Percentiles rank a stretch among this genome's conserved stretches.
phyloP scores from a whole-genome alignment of 495 filamentous ascomycete species.

The Hypoxylon fuscum region DNA sequence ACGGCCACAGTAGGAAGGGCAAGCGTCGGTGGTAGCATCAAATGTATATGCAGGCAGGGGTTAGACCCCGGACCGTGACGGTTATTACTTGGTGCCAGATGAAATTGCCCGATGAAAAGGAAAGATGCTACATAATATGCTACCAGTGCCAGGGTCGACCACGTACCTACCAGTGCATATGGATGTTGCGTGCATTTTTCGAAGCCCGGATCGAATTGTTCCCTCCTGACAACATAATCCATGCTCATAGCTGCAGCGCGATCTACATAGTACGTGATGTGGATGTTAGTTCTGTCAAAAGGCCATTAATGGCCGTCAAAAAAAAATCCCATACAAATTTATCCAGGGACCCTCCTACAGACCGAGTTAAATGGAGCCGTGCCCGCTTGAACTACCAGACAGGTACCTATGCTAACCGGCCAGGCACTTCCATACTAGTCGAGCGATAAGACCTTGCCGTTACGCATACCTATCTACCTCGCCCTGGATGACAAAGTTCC shows the following conservation, averaged over 20 bases:
- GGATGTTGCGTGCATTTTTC: conserved; percentile 28
- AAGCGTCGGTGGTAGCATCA: conserved; percentile 39
- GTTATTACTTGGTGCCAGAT: conserved; percentile 49
- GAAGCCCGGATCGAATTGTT: conserved; percentile 40
- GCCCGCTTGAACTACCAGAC: too few species aligned
- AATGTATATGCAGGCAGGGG: conserved; percentile 42
- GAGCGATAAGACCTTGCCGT: conserved; percentile 11
- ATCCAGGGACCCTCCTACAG: conserved; percentile 7
- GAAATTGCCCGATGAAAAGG: conserved; percentile 54
- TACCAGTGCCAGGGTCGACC: conserved; percentile 44
- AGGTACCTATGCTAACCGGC: not conserved
- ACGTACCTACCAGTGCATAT: conserved; percentile 48
- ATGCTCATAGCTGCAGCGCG: conserved; percentile 10
- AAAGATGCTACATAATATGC: too few species aligned
- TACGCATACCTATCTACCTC: not conserved
- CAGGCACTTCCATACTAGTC: not conserved
- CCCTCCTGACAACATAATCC: conserved; percentile 23
- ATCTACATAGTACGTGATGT: too few species aligned
- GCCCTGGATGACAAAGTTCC: too few species aligned
- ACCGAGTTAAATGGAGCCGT: conserved; percentile 8
- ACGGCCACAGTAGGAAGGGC: conserved; percentile 38
- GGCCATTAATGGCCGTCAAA: not conserved
- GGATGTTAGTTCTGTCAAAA: too few species aligned
- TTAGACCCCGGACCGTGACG: conserved; percentile 40
- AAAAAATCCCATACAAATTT: not conserved